Evolutionary conservation across 164 flowering plant species (phyloP).

Genomic region (Cinnamomum chago): DNA sequence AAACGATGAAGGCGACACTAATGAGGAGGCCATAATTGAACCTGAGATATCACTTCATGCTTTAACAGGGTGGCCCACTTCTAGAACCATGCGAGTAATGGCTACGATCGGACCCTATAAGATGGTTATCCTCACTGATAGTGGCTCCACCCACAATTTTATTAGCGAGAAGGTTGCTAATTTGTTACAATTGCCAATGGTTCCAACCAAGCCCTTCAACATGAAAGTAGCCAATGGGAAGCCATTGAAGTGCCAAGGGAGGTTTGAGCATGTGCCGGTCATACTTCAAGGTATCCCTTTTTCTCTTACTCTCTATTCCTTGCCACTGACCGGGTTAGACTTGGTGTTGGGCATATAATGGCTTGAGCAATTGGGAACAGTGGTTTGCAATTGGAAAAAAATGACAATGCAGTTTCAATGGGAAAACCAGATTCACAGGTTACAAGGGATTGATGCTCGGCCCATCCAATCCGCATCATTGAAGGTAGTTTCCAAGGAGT

Average conservation of each 20-base stretch:
- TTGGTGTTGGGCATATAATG: neutral
- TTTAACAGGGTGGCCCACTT: conserved; percentile 6
- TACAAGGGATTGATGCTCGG: neutral
- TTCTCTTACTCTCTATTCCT: neutral
- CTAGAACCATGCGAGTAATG: conserved; percentile 7
- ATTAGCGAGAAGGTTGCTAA: conserved; percentile 4
- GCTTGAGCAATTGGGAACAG: neutral
- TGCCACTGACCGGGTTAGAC: neutral
- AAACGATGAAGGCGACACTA: neutral
- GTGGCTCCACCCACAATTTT: neutral
- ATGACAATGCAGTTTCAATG: neutral
- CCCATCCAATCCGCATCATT: neutral
- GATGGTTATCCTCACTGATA: neutral
- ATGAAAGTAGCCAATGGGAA: neutral
- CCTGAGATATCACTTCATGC: conserved; percentile 11
- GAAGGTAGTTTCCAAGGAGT: neutral
- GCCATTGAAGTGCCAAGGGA: neutral
- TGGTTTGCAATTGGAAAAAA: neutral
- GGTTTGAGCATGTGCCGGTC: neutral
- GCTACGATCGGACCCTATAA: neutral
- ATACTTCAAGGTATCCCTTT: neutral
- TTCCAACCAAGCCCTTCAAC: neutral
- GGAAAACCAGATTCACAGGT: neutral
- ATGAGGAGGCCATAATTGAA: neutral
- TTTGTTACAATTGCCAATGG: neutral